These are phyloP conservation scores for Aspergillus fischeri DNA, from an alignment of 2,329 filamentous ascomycete species.

Conservation along the genomic window DNA sequence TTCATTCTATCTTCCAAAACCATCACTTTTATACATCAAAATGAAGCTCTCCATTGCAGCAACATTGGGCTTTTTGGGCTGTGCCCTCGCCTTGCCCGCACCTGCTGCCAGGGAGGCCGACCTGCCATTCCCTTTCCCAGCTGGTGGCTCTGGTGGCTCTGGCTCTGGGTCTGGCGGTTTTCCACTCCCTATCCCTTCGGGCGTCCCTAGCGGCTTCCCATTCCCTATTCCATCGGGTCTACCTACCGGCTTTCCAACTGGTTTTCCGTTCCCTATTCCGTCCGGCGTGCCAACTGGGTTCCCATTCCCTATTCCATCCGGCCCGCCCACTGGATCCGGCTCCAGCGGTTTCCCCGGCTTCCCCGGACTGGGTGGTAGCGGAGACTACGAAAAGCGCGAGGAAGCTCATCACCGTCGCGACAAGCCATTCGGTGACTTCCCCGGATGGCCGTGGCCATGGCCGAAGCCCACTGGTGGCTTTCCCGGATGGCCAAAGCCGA, in stretches of 20 bases:
- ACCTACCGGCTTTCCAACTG: too few species aligned
- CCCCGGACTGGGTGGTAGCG: background rate
- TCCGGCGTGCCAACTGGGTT: too few species aligned
- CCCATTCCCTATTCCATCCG: too few species aligned
- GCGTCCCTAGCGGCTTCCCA: too few species aligned
- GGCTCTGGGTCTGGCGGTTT: too few species aligned
- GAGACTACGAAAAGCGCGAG: background rate
- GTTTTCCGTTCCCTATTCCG: too few species aligned
- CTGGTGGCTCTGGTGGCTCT: background rate
- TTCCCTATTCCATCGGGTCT: too few species aligned
- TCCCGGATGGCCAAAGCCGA: background rate
- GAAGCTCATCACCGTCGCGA: background rate
- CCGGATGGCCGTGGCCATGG: too few species aligned
- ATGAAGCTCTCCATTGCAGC: background rate
- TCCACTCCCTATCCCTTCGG: too few species aligned
- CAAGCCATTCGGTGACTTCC: background rate
- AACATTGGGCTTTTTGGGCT: background rate
- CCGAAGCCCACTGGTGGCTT: too few species aligned
- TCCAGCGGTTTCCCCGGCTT: background rate
- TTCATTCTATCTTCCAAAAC: background rate
- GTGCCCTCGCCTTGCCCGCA: background rate
- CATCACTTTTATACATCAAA: background rate
- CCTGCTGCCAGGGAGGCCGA: background rate
- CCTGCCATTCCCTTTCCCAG: background rate
- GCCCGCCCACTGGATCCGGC: too few species aligned